These are phyloP conservation scores for Sugiyamaella boreocaroliniensis DNA, from an alignment of 805 yeast species.

Conservation along the genomic window DNA sequence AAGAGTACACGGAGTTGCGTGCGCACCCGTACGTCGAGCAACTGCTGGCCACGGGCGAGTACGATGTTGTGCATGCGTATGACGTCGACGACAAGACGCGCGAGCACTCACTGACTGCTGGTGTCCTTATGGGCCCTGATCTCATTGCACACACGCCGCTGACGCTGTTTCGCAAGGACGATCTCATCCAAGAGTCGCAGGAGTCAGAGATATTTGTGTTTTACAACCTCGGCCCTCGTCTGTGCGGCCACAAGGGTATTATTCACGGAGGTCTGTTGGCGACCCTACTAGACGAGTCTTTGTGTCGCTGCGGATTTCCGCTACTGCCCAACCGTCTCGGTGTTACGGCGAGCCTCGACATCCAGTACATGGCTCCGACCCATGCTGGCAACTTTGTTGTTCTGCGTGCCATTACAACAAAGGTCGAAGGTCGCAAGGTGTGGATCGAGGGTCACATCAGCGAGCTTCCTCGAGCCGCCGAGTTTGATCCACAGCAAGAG, in stretches of 20 bases:
- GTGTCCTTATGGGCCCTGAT: conserved; percentile 18
- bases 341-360: conserved; percentile 72
- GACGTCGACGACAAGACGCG: conserved; percentile 11
- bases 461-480: conserved; percentile 34
- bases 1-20: conserved; percentile 9
- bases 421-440: conserved; percentile 73
- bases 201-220: conserved; percentile 48
- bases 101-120: conserved; percentile 21
- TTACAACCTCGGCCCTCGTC: conserved; percentile 60
- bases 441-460: conserved; percentile 62
- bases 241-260: conserved; percentile 63
- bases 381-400: conserved; percentile 59
- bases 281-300: conserved; percentile 76
- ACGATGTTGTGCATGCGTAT: conserved; percentile 13
- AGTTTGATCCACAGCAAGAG: conserved; percentile 15
- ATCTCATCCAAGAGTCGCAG: conserved; percentile 12
- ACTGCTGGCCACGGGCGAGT: conserved; percentile 17
- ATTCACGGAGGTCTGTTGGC: conserved; percentile 86
- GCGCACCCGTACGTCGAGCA: conserved; percentile 21
- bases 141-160: conserved; percentile 21
- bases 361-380: conserved; percentile 54
- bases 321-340: conserved; percentile 74
- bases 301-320: conserved; percentile 82
- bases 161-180: conserved; percentile 15
- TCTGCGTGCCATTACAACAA: conserved; percentile 57